Conservation (phyloP, 495 filamentous ascomycete genomes). For the Friedmanniomyces endolithicus region DNA sequence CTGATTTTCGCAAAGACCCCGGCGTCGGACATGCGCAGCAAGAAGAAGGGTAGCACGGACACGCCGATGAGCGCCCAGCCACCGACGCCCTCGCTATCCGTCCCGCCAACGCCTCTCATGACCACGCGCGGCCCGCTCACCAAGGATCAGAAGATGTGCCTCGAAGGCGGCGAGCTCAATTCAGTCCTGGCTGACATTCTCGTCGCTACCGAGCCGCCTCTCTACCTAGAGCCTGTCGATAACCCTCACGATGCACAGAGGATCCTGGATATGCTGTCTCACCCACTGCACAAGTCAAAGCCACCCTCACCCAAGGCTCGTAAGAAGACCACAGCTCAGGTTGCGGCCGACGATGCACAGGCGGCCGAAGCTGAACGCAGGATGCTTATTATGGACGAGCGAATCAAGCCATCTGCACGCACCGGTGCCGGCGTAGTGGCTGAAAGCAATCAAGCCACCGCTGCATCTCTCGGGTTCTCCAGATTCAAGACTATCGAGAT, state of each 20-base stretch:
- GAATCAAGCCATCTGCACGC: constrained; percentile 48
- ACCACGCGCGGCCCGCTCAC: constrained; percentile 39
- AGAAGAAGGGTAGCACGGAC: constrained; percentile 35
- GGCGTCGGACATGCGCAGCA: constrained; percentile 38
- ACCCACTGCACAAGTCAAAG: constrained; percentile 60
- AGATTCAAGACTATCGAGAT: constrained; percentile 79
- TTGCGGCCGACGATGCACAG: constrained; percentile 84
- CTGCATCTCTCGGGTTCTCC: constrained; percentile 79
- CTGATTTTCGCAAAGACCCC: constrained; percentile 63
- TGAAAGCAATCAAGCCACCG: constrained; percentile 58
- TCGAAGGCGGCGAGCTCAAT: constrained; percentile 59
- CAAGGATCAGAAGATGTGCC: constrained; percentile 65
- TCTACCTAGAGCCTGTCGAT: constrained; percentile 64
- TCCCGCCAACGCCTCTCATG: constrained; percentile 43
- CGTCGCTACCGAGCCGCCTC: constrained; percentile 53
- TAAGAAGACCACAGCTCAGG: constrained; percentile 86
- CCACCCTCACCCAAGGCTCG: constrained; percentile 76
- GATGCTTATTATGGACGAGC: constrained; percentile 88
- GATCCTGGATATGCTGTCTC: constrained; percentile 55
- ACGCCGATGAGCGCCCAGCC: constrained; percentile 45
- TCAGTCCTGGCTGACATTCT: constrained; percentile 61
- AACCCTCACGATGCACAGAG: constrained; percentile 52
- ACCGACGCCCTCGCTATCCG: constrained; percentile 50
- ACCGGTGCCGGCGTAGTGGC: constrained; percentile 53
- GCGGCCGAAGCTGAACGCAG: constrained; percentile 79